Conservation (phyloP, 345 rosid genomes). For the Alliaria petiolata region DNA sequence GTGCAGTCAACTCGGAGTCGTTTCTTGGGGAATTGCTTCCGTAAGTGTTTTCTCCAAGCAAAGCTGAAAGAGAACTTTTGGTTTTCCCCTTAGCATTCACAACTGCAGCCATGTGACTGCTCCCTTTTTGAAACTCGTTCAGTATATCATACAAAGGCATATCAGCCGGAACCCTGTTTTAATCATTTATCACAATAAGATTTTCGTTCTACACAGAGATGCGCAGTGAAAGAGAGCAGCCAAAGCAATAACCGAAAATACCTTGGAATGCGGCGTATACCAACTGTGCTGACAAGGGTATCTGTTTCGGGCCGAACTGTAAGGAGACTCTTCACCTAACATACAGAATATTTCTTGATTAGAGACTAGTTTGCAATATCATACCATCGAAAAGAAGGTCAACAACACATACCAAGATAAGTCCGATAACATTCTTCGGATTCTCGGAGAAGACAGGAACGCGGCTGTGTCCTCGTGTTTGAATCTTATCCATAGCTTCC, state of each 20-base stretch:
- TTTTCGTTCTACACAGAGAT: not conserved
- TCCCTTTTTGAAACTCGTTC: slow-evolving; percentile 97
- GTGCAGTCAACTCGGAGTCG: slow-evolving; percentile 52
- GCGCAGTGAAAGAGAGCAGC: not conserved
- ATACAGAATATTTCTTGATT: slow-evolving; percentile 6
- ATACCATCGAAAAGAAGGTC: not conserved
- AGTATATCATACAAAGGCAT: slow-evolving; percentile 96
- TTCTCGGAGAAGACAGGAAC: slow-evolving; percentile 90
- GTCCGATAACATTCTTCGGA: slow-evolving; percentile 85
- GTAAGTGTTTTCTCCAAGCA: slow-evolving; percentile 36
- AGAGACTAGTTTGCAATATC: slow-evolving; percentile 5
- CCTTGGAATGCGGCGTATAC: slow-evolving; percentile 94
- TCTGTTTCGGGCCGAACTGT: slow-evolving; percentile 96
- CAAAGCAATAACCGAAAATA: slow-evolving; percentile 17
- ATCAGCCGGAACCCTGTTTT: slow-evolving; percentile 86
- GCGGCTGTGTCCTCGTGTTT: slow-evolving; percentile 94
- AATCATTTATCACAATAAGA: not conserved
- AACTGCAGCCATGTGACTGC: slow-evolving; percentile 99
- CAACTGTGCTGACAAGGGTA: slow-evolving; percentile 86
- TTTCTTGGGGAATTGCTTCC: slow-evolving; percentile 34
- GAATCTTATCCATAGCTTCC: slow-evolving; percentile 92
- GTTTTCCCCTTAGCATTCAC: slow-evolving; percentile 66
- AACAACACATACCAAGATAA: slow-evolving; percentile 67
- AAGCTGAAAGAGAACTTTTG: slow-evolving; percentile 36
- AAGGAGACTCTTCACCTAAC: slow-evolving; percentile 90